phyloP scores from a whole-genome alignment of 1,284 basidiomycete genomes.

The Malassezia restricta region DNA sequence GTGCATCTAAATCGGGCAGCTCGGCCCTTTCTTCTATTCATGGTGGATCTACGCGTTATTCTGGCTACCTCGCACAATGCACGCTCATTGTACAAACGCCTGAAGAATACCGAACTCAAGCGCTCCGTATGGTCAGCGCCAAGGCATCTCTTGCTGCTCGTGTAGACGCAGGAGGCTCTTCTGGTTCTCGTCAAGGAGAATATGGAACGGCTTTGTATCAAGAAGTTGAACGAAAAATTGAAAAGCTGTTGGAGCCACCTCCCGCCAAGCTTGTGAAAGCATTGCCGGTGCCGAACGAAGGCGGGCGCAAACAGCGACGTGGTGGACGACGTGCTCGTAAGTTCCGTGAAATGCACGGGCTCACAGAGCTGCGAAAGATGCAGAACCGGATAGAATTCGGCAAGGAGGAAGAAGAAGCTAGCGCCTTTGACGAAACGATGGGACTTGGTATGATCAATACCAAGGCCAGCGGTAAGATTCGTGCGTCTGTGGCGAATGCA shows the following conservation, averaged over 20 bases:
- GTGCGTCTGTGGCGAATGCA: conserved; percentile 70
- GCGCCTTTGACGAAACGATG: conserved; percentile 88
- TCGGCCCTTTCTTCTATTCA: conserved; percentile 65
- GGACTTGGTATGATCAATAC: conserved; percentile 89
- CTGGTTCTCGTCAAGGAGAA: conserved; percentile 58
- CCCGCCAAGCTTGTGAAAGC: conserved; percentile 88
- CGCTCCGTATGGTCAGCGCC: conserved; percentile 82
- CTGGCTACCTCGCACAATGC: conserved; percentile 90
- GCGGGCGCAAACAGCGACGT: conserved; percentile 64
- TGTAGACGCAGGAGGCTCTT: conserved; percentile 70
- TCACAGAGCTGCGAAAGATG: conserved; percentile 88
- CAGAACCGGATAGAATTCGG: conserved; percentile 96
- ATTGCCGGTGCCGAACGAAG: conserved; percentile 88
- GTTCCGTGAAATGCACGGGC: conserved; percentile 89
- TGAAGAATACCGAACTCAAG: conserved; percentile 79
- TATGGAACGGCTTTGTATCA: conserved; percentile 70
- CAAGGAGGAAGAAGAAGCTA: conserved; percentile 86
- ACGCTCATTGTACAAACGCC: conserved; percentile 73
- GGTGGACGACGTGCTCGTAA: conserved; percentile 91
- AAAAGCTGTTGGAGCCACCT: conserved; percentile 81
- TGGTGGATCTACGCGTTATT: conserved; percentile 57
- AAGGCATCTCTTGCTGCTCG: conserved; percentile 81
- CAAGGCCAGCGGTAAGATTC: conserved; percentile 66
- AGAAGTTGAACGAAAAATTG: conserved; percentile 80
- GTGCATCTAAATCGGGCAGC: conserved; percentile 72